Conservation (phyloP, 805 yeast species). For the Nakazawaea siamensis region DNA sequence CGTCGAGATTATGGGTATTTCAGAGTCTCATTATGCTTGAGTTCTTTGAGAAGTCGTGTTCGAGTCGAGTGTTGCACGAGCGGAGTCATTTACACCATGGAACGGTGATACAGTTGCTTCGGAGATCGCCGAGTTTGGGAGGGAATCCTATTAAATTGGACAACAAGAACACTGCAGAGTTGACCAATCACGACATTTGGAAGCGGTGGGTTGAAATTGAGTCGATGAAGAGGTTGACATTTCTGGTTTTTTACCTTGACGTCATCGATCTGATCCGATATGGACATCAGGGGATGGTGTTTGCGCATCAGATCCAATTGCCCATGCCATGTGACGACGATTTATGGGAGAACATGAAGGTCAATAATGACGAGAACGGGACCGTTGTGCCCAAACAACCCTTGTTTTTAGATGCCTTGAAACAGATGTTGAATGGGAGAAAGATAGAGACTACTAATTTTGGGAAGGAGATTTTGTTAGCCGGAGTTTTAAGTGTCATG, state of each 20-base stretch:
- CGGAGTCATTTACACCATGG: constrained; percentile 84
- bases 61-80: constrained; percentile 66
- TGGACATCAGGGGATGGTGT: constrained; percentile 59
- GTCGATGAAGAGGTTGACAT: constrained; percentile 67
- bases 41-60: constrained; percentile 68
- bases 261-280: constrained; percentile 71
- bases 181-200: constrained; percentile 26
- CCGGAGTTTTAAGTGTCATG: constrained; percentile 60
- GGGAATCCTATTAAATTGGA: constrained; percentile 46
- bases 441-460: constrained; percentile 43
- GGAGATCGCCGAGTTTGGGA: constrained; percentile 71
- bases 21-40: constrained; percentile 72
- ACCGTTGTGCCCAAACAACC: constrained; percentile 21
- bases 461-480: constrained; percentile 57
- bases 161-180: constrained; percentile 17
- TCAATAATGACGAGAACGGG: constrained; percentile 10
- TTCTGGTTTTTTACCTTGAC: constrained; percentile 77
- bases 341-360: constrained; percentile 33
- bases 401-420: constrained; percentile 50
- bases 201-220: constrained; percentile 75
- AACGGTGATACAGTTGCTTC: constrained; percentile 67
- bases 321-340: constrained; percentile 51
- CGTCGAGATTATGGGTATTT: constrained; percentile 67
- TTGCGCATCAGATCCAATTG: constrained; percentile 45
- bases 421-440: constrained; percentile 45